Conservation (phyloP, 345 rosid genomes). For the Ceriops decandra region DNA sequence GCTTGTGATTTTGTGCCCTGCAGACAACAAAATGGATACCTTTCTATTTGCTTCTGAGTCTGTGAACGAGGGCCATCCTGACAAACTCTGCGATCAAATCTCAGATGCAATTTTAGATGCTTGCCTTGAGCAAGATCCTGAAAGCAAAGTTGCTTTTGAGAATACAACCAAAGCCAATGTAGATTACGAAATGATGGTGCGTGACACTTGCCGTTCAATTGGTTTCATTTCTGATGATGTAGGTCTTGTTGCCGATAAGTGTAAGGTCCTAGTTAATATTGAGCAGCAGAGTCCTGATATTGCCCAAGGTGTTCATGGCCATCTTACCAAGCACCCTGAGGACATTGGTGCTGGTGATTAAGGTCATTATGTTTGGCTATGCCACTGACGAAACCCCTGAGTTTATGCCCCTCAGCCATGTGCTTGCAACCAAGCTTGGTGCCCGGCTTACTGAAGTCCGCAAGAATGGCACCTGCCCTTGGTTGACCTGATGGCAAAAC, state of each 20-base stretch:
- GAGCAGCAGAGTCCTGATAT: conserved; percentile 26
- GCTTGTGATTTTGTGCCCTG: not conserved
- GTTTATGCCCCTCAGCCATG: conserved; percentile 23
- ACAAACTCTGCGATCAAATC: conserved; percentile 21
- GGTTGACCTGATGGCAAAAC: conserved; percentile 26
- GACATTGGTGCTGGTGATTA: conserved; percentile 23
- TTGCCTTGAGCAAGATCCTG: conserved; percentile 22
- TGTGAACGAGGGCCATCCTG: conserved; percentile 24
- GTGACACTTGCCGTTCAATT: conserved; percentile 13
- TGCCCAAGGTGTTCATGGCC: conserved; percentile 24
- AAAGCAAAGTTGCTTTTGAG: conserved; percentile 21
- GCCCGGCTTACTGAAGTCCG: conserved; percentile 20
- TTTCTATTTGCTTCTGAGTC: conserved; percentile 20
- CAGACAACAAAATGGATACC: conserved; percentile 9
- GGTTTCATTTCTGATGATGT: conserved; percentile 22
- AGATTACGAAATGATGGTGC: conserved; percentile 17
- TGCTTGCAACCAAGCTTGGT: conserved; percentile 22
- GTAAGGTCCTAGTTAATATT: conserved; percentile 14
- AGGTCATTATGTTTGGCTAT: conserved; percentile 25
- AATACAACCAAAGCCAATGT: conserved; percentile 19
- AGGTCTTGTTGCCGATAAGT: conserved; percentile 24
- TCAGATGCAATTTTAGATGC: conserved; percentile 22
- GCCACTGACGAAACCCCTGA: conserved; percentile 22
- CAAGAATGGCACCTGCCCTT: conserved; percentile 17
- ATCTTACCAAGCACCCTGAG: conserved; percentile 20